A percentile compares a stretch with the other conserved stretches of the same genome.
phyloP scores from a whole-genome alignment of 306 rosid species.

The Prunus fruticosa region DNA sequence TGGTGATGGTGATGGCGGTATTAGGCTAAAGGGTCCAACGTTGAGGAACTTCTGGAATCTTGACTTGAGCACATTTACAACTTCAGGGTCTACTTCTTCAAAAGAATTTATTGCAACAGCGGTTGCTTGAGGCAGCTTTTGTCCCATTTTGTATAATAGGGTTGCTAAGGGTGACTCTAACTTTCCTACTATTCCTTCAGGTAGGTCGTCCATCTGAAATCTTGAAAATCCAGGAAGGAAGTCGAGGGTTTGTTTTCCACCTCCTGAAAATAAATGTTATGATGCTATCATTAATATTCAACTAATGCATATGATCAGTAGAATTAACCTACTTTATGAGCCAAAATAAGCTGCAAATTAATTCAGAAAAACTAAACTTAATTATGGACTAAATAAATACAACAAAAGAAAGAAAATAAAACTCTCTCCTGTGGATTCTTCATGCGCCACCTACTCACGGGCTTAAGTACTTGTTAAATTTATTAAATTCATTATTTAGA shows the following conservation, averaged over 20 bases:
- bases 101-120: slow-evolving; percentile 66
- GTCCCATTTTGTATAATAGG: slow-evolving; percentile 59
- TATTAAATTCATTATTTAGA: too few relatives aligned
- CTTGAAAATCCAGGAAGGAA: slow-evolving; percentile 53
- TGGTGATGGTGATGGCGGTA: slow-evolving; percentile 12
- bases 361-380: background rate
- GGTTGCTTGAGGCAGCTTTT: slow-evolving; percentile 44
- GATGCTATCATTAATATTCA: background rate
- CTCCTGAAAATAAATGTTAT: slow-evolving; percentile 16
- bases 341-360: background rate
- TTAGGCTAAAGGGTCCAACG: slow-evolving; percentile 60
- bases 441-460: too few relatives aligned
- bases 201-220: slow-evolving; percentile 42
- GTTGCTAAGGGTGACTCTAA: slow-evolving; percentile 35
- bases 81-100: slow-evolving; percentile 27
- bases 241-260: slow-evolving; percentile 23
- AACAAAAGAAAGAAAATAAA: background rate
- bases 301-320: background rate
- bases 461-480: too few relatives aligned
- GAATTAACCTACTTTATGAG: too few relatives aligned
- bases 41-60: slow-evolving; percentile 34
- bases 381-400: background rate
- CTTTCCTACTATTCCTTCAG: slow-evolving; percentile 34
- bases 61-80: slow-evolving; percentile 24
- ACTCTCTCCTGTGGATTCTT: background rate